phyloP scores from a whole-genome alignment of 1,284 basidiomycete genomes.

The Apiotrichum porosum region DNA sequence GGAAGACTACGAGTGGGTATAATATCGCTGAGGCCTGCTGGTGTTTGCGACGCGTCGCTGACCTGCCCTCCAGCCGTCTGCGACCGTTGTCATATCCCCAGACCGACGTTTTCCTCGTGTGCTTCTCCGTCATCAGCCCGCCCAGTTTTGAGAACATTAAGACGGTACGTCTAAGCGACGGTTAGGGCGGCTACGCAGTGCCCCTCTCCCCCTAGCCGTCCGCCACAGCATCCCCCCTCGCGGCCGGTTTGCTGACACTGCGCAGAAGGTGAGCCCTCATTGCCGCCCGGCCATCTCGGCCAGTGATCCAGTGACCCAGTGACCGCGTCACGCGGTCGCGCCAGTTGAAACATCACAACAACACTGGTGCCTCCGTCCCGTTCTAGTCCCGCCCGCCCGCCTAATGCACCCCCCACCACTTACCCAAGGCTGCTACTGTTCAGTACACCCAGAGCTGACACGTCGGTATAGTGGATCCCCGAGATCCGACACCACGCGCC shows the following conservation, averaged over 20 bases:
- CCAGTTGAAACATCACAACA: no score
- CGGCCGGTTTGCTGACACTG: neutral
- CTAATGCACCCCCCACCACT: no score
- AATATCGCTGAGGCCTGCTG: neutral
- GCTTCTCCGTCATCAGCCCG: conserved; percentile 95
- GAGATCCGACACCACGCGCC: conserved; percentile 83
- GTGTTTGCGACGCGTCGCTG: neutral
- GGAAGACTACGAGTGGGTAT: conserved; percentile 61
- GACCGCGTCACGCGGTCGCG: no score
- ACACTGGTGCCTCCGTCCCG: no score
- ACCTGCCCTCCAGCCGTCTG: conserved; percentile 64
- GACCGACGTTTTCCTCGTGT: conserved; percentile 98
- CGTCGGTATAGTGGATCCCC: conserved; percentile 96
- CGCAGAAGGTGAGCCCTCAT: conserved; percentile 62
- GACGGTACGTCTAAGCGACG: conserved; percentile 33
- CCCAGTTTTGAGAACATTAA: conserved; percentile 80
- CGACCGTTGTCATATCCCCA: conserved; percentile 97
- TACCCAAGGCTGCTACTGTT: conserved; percentile 6
- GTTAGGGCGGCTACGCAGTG: no score
- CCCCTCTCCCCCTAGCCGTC: no score
- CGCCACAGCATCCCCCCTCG: no score
- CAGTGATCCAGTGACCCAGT: no score
- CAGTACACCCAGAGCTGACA: neutral
- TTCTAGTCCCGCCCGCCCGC: no score
- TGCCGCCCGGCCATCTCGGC: no score